Conservation (phyloP, 2,329 filamentous ascomycete genomes). For the Sordariomycetes sp. region DNA sequence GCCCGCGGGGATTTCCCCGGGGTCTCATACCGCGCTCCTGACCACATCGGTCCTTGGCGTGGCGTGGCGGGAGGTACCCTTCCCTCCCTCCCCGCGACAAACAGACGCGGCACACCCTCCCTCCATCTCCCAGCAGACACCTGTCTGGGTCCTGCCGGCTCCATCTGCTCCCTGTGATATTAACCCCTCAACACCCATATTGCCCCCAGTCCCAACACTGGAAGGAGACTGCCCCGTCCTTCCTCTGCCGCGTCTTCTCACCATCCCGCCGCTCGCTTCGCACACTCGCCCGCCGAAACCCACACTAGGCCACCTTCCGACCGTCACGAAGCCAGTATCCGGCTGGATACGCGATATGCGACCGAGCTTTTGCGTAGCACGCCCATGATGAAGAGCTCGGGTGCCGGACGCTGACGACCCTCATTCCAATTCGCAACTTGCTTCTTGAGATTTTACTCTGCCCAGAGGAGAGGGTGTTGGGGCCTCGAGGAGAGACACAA, state of each 20-base stretch:
- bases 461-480: background rate
- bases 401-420: background rate
- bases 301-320: background rate
- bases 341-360: background rate
- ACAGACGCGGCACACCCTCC: background rate
- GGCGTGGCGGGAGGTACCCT: too few species aligned
- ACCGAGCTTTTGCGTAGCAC: background rate
- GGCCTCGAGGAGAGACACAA: background rate
- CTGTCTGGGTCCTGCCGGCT: background rate
- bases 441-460: background rate
- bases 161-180: slow-evolving; percentile 2
- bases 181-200: slow-evolving; percentile 6
- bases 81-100: background rate
- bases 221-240: background rate
- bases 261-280: background rate
- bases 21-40: background rate
- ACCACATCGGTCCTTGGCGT: background rate
- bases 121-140: background rate
- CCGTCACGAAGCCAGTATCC: background rate
- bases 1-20: background rate
- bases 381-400: background rate
- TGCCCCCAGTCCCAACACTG: background rate
- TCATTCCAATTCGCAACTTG: background rate
- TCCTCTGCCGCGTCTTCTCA: background rate
- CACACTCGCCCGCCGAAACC: background rate